A percentile compares a stretch with the other conserved stretches of the same genome.
phyloP scores from a whole-genome alignment of 2,329 filamentous ascomycete species.

The Seiridium unicorne region DNA sequence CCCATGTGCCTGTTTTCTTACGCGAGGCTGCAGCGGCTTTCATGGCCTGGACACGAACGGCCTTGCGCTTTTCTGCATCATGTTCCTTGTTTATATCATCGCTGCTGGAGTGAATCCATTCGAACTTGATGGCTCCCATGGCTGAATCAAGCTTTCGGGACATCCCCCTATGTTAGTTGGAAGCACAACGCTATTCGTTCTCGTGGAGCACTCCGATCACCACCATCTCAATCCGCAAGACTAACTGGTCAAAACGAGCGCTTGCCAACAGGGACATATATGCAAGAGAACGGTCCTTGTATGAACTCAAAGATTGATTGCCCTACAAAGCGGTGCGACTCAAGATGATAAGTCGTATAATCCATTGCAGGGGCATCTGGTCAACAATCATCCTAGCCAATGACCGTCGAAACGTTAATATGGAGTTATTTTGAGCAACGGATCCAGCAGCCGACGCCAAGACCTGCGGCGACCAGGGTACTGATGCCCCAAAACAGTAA shows the following conservation, averaged over 20 bases:
- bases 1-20: constrained; percentile 8
- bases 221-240: background rate
- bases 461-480: background rate
- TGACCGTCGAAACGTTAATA: no score
- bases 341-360: no score
- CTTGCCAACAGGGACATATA: no score
- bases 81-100: background rate
- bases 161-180: background rate
- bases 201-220: background rate
- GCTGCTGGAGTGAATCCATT: constrained; percentile 17
- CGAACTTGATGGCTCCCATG: constrained; percentile 11
- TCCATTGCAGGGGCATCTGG: no score
- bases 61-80: background rate
- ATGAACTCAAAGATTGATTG: no score
- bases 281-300: no score
- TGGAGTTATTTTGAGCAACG: no score
- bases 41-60: constrained; percentile 9
- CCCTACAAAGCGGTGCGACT: no score
- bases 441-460: no score
- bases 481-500: background rate
- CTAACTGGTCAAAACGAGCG: background rate
- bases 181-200: background rate
- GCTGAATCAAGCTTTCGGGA: background rate
- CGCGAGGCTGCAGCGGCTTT: constrained; percentile 8
- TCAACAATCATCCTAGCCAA: no score